Conservation (phyloP, 1,139 yeast species). For the Taphrina confusa region DNA sequence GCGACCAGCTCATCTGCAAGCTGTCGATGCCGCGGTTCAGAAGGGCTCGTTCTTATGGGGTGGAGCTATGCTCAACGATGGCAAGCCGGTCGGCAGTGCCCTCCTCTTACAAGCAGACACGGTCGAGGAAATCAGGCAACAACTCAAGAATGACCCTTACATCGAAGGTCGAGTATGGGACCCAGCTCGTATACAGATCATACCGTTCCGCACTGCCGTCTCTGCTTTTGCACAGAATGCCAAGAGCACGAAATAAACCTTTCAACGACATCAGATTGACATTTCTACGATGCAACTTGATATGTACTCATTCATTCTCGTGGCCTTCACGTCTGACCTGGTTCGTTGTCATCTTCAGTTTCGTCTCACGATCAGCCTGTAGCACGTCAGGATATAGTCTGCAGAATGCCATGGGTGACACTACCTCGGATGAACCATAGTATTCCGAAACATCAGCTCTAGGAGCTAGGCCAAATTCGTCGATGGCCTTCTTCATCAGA, state of each 20-base stretch:
- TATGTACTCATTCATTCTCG: constrained; percentile 12
- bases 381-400: neutral
- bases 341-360: constrained; percentile 15
- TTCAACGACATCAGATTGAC: neutral
- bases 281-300: neutral
- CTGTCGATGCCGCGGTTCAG: neutral
- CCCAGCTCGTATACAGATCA: constrained; percentile 7
- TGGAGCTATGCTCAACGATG: constrained; percentile 25
- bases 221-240: constrained; percentile 6
- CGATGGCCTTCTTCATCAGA: constrained; percentile 5
- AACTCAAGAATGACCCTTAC: constrained; percentile 22
- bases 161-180: constrained; percentile 24
- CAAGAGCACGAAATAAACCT: neutral
- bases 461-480: constrained; percentile 3
- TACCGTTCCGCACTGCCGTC: constrained; percentile 20
- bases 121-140: constrained; percentile 8
- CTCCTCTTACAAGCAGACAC: constrained; percentile 16
- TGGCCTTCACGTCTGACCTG: constrained; percentile 17
- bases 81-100: constrained; percentile 22
- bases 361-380: constrained; percentile 15
- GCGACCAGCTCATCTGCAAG: constrained; percentile 25
- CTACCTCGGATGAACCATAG: constrained; percentile 11
- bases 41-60: constrained; percentile 16
- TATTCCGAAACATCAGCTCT: constrained; percentile 20
- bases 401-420: too few relatives aligned